Percentiles rank a stretch among this genome's conserved stretches.
These are phyloP conservation scores for Prunus mira DNA, from an alignment of 306 rosid species.

Conservation along the genomic window DNA sequence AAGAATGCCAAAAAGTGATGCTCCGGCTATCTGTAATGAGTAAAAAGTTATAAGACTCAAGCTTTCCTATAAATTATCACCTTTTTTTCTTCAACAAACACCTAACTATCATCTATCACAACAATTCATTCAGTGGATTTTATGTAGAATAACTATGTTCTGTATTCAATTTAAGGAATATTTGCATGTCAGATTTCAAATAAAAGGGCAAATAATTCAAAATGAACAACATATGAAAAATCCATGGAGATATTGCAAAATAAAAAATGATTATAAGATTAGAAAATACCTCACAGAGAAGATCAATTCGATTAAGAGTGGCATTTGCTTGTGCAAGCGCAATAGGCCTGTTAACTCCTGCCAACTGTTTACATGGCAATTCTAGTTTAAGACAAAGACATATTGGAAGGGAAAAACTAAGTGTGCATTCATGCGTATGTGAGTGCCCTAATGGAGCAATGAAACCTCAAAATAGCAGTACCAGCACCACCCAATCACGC, in stretches of 20 bases:
- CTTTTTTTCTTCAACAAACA: not conserved
- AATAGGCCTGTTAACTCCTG: slow-evolving; percentile 89
- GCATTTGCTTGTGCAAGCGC: slow-evolving; percentile 97
- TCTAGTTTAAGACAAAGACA: slow-evolving; percentile 8
- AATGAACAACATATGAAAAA: slow-evolving; percentile 9
- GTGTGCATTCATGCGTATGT: not conserved
- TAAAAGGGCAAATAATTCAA: slow-evolving; percentile 12
- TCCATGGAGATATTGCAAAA: not conserved
- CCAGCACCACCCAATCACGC: slow-evolving; percentile 99
- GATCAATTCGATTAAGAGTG: slow-evolving; percentile 83
- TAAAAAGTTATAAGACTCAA: slow-evolving; percentile 19
- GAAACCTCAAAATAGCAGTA: slow-evolving; percentile 34
- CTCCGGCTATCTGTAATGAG: slow-evolving; percentile 72
- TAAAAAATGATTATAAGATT: not conserved
- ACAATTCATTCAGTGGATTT: not conserved
- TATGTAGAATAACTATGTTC: not conserved
- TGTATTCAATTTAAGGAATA: not conserved
- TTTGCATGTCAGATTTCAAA: not conserved
- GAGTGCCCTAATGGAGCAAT: slow-evolving; percentile 23
- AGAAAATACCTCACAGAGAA: slow-evolving; percentile 77
- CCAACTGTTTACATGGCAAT: slow-evolving; percentile 54
- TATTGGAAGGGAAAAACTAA: not conserved
- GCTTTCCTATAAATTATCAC: not conserved
- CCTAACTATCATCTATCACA: not conserved
- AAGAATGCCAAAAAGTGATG: slow-evolving; percentile 77